phyloP scores from a whole-genome alignment of 495 filamentous ascomycete species.

The Xylaria intraflava region DNA sequence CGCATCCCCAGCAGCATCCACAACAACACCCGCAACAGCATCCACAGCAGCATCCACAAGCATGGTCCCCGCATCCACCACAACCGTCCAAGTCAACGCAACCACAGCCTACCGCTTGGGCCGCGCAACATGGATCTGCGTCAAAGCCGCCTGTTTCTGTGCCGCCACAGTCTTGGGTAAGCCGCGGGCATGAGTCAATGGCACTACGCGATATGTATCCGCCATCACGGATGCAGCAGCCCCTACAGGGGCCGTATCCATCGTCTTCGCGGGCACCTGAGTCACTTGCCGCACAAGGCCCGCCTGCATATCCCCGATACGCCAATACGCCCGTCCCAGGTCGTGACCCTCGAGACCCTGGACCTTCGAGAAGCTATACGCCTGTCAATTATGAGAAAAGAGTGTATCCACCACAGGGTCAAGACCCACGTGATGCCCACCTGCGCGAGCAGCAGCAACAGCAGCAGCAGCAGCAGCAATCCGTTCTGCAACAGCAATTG shows the following conservation, averaged over 20 bases:
- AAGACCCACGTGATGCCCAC: conserved; percentile 24
- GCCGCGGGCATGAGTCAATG: conserved; percentile 31
- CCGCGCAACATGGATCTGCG: conserved; percentile 33
- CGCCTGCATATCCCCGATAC: conserved; percentile 25
- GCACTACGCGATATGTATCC: conserved; percentile 28
- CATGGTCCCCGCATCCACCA: conserved; percentile 30
- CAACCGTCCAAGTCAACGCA: conserved; percentile 35
- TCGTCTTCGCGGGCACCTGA: conserved; percentile 27
- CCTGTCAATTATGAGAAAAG: conserved; percentile 25
- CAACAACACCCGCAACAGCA: conserved; percentile 13
- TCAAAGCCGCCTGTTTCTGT: conserved; percentile 35
- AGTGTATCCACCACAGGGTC: conserved; percentile 17
- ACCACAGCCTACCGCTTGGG: conserved; percentile 36
- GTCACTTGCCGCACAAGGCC: conserved; percentile 23
- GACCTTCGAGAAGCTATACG: conserved; percentile 25
- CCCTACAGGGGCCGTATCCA: conserved; percentile 25
- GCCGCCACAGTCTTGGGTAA: conserved; percentile 31
- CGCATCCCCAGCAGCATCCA: conserved; percentile 24
- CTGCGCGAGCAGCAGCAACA: conserved; percentile 26
- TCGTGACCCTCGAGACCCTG: conserved; percentile 27
- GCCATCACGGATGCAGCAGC: conserved; percentile 25
- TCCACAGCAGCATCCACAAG: conserved; percentile 15
- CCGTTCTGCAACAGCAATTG: conserved; percentile 28
- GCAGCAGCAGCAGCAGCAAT: conserved; percentile 20
- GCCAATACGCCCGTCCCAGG: conserved; percentile 23